Conservation (phyloP, 2,329 filamentous ascomycete species). For the Coniochaeta hoffmannii region DNA sequence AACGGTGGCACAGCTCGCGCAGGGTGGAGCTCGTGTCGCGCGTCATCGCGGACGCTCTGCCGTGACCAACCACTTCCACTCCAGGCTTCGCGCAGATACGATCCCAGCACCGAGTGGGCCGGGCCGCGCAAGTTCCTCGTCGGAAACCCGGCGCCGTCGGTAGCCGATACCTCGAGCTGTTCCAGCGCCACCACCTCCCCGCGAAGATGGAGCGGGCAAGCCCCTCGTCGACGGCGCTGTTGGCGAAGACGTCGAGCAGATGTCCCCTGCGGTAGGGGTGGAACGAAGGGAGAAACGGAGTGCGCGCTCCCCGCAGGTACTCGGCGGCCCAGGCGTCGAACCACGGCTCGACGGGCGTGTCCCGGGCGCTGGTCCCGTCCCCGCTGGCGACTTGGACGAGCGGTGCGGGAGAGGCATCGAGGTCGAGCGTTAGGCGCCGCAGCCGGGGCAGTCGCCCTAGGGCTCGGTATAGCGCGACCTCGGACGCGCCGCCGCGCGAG, state of each 20-base stretch:
- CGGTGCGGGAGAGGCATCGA: conserved; percentile 2
- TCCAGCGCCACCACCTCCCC: conserved; percentile 3
- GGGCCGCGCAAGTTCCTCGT: background rate
- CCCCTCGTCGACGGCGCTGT: conserved; percentile 5
- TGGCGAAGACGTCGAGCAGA: conserved; percentile 5
- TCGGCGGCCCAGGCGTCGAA: conserved; percentile 3
- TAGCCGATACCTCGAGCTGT: background rate
- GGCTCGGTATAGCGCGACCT: conserved; percentile 5
- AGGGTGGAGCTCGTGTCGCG: conserved; percentile 5
- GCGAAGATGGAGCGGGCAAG: conserved; percentile 7
- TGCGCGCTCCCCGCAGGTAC: background rate
- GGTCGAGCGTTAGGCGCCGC: background rate
- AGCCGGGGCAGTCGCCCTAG: conserved; percentile 5
- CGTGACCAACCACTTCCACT: conserved; percentile 1
- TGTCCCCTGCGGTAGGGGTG: conserved; percentile 5
- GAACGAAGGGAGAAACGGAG: background rate
- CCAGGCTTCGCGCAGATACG: conserved; percentile 2
- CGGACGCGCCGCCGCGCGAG: conserved; percentile 5
- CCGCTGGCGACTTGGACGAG: background rate
- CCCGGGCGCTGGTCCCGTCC: background rate
- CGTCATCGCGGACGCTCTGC: conserved; percentile 6
- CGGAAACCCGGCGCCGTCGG: background rate
- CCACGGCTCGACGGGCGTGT: conserved; percentile 4
- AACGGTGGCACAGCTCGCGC: background rate
- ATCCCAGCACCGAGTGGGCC: background rate